These are phyloP conservation scores for Coniochaeta sp. DNA, from an alignment of 2,329 filamentous ascomycete species.

Conservation along the genomic window DNA sequence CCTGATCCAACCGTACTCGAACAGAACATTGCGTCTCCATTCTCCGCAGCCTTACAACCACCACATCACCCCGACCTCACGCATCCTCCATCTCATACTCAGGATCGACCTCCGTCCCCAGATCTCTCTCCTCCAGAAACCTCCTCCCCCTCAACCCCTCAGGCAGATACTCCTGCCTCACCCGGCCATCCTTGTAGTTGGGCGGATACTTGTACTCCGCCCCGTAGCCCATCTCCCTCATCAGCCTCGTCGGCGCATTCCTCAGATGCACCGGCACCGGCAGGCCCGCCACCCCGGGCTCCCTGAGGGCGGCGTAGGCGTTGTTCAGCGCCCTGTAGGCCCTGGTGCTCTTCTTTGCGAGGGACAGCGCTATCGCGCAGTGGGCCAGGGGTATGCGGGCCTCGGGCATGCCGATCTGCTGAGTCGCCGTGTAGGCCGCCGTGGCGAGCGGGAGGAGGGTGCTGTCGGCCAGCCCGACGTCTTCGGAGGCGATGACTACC, in stretches of 20 bases:
- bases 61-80: neutral
- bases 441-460: conserved; percentile 76
- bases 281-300: conserved; percentile 74
- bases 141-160: conserved; percentile 59
- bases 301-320: conserved; percentile 68
- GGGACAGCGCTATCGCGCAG: conserved; percentile 69
- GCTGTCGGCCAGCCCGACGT: conserved; percentile 86
- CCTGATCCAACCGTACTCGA: too few species aligned
- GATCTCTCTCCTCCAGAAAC: conserved; percentile 73
- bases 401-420: conserved; percentile 94
- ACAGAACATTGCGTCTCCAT: neutral
- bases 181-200: conserved; percentile 73
- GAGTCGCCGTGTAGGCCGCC: conserved; percentile 75
- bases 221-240: conserved; percentile 89
- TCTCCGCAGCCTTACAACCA: neutral
- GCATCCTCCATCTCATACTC: conserved; percentile 42
- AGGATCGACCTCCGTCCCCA: conserved; percentile 72
- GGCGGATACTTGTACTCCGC: conserved; percentile 96
- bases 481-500: conserved; percentile 91
- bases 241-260: conserved; percentile 85
- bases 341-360: conserved; percentile 80
- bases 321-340: conserved; percentile 78
- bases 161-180: conserved; percentile 86
- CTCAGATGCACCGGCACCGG: conserved; percentile 82
- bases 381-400: conserved; percentile 89